Conservation (phyloP, 495 filamentous ascomycete genomes). For the Lineolata rhizophorae region DNA sequence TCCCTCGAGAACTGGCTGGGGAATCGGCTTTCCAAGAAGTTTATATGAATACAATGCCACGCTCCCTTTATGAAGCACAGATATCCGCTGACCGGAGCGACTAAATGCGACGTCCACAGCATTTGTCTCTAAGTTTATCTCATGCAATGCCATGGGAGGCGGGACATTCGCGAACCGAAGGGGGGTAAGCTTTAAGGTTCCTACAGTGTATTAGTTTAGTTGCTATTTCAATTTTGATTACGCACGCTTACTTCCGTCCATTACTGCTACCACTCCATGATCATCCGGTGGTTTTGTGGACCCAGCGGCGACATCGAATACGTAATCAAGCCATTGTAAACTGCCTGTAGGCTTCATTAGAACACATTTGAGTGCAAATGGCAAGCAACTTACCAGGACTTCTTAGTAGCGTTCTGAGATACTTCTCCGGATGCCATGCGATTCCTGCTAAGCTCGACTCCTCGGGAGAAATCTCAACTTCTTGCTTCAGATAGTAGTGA, state of each 20-base stretch:
- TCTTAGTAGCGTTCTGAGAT: too few relatives aligned
- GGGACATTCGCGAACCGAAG: conserved; percentile 66
- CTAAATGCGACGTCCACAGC: conserved; percentile 57
- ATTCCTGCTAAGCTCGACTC: not conserved
- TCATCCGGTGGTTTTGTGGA: conserved; percentile 52
- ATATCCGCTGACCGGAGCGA: conserved; percentile 40
- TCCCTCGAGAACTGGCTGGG: too few relatives aligned
- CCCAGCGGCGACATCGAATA: conserved; percentile 42
- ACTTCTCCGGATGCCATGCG: conserved; percentile 68
- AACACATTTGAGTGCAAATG: conserved; percentile 3
- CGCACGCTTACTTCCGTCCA: conserved; percentile 47
- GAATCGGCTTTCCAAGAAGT: too few relatives aligned
- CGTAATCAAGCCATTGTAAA: conserved; percentile 44
- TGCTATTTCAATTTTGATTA: not conserved
- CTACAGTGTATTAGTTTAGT: conserved; percentile 16
- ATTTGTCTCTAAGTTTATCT: conserved; percentile 38
- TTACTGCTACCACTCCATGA: conserved; percentile 62
- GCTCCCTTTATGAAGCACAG: conserved; percentile 49
- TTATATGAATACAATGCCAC: too few relatives aligned
- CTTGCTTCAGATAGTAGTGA: conserved; percentile 96
- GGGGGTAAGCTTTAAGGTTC: conserved; percentile 61
- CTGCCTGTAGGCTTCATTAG: conserved; percentile 12
- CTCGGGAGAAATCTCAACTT: conserved; percentile 19
- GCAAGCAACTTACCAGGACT: too few relatives aligned
- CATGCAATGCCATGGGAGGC: conserved; percentile 75